phyloP scores from a whole-genome alignment of 2,329 filamentous ascomycete species.

The Colletotrichum tabaci region DNA sequence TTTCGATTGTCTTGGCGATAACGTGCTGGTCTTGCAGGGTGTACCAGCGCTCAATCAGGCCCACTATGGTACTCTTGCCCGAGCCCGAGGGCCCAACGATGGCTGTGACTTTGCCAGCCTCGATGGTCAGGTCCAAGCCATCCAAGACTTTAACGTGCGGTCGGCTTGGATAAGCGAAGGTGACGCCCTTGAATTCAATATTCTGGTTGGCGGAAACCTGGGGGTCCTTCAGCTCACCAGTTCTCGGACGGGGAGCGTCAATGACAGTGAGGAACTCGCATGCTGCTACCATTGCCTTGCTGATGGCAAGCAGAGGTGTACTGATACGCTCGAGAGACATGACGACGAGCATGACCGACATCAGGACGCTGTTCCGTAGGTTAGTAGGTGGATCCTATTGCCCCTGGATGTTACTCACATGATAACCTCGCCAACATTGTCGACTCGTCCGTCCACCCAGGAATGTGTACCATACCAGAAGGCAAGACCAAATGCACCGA shows the following conservation, averaged over 20 bases:
- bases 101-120: slow-evolving; percentile 77
- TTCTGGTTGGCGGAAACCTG: slow-evolving; percentile 57
- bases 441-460: slow-evolving; percentile 61
- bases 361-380: slow-evolving; percentile 57
- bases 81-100: slow-evolving; percentile 82
- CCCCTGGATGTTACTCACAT: slow-evolving; percentile 58
- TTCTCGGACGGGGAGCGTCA: slow-evolving; percentile 59
- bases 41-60: slow-evolving; percentile 81
- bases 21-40: slow-evolving; percentile 68
- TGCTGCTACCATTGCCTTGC: slow-evolving; percentile 71
- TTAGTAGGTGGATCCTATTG: slow-evolving; percentile 26
- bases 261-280: slow-evolving; percentile 72
- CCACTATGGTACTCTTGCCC: slow-evolving; percentile 83
- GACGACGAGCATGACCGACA: slow-evolving; percentile 72
- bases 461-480: slow-evolving; percentile 76
- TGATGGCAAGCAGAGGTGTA: slow-evolving; percentile 70
- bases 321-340: slow-evolving; percentile 71
- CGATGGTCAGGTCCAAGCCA: slow-evolving; percentile 70
- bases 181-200: slow-evolving; percentile 72
- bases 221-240: slow-evolving; percentile 54
- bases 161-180: slow-evolving; percentile 81
- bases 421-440: slow-evolving; percentile 67
- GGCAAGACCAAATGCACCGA: slow-evolving; percentile 67
- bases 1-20: slow-evolving; percentile 65
- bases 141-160: slow-evolving; percentile 76